Evolutionary conservation across 2,329 filamentous ascomycete species (phyloP), one percentile per base, ranked within the genome.

Genomic region (Hymenoscyphus infarciens): DNA sequence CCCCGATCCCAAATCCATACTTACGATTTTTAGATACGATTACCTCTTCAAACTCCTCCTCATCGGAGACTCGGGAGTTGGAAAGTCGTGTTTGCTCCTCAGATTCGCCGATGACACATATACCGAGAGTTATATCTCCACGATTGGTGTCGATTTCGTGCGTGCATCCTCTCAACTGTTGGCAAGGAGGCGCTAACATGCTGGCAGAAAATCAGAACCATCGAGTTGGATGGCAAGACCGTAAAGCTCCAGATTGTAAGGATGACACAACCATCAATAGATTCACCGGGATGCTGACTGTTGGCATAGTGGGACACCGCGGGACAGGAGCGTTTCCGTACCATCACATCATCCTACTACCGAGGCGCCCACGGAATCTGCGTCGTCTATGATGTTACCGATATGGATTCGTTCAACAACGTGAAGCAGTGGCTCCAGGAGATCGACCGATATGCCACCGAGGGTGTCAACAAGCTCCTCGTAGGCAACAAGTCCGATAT

Each of bases 401-500:
- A 99, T 79, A 97, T 98, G 94, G 95, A 98, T 79, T 97, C 92
- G 33, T 99, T 99, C 91, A 98, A 99, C 88, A 99, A 98, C 83
- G 95, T 99, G 74, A 98, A 99, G 90, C 95, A 99, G 85, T 99
- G 95, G 95, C 87, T 99, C 67, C 95, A 99, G 80, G 95, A 99
- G 83, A 99, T 99, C 74, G 95, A 99, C 83, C 89, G 95, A 78
- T 98, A 99, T 75, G 95, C 95, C 73, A 99, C 95, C 71, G 95
- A 99, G 81, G 95, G 95, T 70, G 95, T 99, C 76, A 99, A 99
- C 87, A 99, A 99, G 86, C 86, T 99, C 70, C 88, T 99, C 66
- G 94, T 99, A 67, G 95, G 95, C 76, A 99, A 99, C 90, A 99
- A 99, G 90, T 97, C 92, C 81, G 95, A 99, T 90, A 98, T 99